Conservation (phyloP, 176 grass and related monocot genomes). For the Oryza glumipatula region DNA sequence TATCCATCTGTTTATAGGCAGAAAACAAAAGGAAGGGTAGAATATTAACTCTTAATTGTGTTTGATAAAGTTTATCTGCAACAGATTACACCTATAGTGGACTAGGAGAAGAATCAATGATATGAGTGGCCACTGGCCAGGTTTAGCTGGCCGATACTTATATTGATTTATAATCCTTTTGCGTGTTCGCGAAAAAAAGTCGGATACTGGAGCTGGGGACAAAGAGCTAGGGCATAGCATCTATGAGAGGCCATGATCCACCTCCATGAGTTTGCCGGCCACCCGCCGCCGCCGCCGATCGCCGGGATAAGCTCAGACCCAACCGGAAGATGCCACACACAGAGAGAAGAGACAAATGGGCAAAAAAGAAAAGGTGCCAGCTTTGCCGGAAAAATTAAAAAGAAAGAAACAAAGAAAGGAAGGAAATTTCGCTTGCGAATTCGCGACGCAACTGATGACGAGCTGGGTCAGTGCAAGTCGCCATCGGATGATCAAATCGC, state of each 20-base stretch:
- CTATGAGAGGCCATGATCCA: conserved; percentile 22
- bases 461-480: background rate
- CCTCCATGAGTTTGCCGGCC: conserved; percentile 36
- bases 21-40: background rate
- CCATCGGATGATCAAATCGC: background rate
- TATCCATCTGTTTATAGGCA: background rate
- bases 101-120: background rate
- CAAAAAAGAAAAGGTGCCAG: background rate
- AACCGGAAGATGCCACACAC: conserved; percentile 16
- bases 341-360: background rate
- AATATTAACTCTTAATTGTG: background rate
- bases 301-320: conserved; percentile 39
- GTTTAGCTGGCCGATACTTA: background rate
- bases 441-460: background rate
- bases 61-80: background rate
- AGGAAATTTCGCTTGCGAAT: background rate
- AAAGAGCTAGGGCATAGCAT: background rate
- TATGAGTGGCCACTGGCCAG: background rate
- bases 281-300: background rate
- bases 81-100: background rate
- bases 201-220: background rate
- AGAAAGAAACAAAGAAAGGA: background rate
- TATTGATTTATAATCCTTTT: too few relatives aligned
- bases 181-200: too few relatives aligned
- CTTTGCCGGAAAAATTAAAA: background rate